Conservation (phyloP, 306 rosid genomes). For the Trifolium pratense region DNA sequence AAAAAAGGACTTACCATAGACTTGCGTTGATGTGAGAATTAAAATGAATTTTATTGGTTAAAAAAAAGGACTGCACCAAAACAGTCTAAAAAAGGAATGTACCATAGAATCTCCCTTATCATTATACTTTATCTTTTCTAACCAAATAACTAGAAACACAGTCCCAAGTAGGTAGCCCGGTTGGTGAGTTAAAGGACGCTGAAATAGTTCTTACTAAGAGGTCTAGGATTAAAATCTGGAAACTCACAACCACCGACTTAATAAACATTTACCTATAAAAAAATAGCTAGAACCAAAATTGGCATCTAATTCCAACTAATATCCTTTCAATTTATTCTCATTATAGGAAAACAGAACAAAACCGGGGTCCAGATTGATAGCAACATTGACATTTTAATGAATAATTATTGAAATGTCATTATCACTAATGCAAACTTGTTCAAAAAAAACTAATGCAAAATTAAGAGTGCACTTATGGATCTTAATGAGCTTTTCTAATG, state of each 20-base stretch:
- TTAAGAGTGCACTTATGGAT: constrained; percentile 23
- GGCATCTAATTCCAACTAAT: constrained; percentile 26
- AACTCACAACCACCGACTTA: not conserved
- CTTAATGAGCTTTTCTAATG: constrained; percentile 26
- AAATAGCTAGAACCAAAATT: constrained; percentile 33
- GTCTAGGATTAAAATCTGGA: not conserved
- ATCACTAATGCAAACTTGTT: constrained; percentile 22
- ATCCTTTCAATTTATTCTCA: constrained; percentile 15
- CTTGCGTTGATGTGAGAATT: too few relatives aligned
- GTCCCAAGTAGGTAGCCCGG: not conserved
- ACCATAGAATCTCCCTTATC: too few relatives aligned
- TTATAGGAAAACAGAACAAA: constrained; percentile 3
- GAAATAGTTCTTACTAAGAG: not conserved
- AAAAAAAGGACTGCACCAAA: too few relatives aligned
- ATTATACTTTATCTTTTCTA: not conserved
- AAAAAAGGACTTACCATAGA: too few relatives aligned
- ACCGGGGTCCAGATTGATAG: constrained; percentile 10
- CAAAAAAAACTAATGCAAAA: constrained; percentile 16
- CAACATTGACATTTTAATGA: constrained; percentile 24
- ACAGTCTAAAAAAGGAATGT: too few relatives aligned
- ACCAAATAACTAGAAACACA: constrained; percentile 33
- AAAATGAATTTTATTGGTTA: too few relatives aligned
- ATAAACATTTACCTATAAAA: not conserved
- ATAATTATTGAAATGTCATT: constrained; percentile 12
- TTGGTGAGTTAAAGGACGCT: not conserved